phyloP scores from a whole-genome alignment of 192 early-diverging fungal genomes.

The Backusella macrospora region DNA sequence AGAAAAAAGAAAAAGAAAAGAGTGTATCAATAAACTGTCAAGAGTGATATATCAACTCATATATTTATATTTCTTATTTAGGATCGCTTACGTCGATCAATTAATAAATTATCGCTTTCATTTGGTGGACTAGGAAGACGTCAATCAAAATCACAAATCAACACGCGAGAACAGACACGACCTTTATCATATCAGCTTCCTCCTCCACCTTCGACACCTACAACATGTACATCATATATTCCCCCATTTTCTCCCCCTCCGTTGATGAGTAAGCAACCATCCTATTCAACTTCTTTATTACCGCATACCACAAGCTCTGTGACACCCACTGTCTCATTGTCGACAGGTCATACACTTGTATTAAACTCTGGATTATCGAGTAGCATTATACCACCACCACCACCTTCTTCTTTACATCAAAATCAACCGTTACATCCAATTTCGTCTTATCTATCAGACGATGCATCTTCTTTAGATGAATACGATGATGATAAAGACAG shows the following conservation, averaged over 20 bases:
- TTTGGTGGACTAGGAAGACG: conserved; percentile 19
- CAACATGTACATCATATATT: neutral
- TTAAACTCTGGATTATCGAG: conserved; percentile 13
- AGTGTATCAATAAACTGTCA: neutral
- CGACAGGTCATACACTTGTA: conserved; percentile 17
- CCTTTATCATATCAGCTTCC: neutral
- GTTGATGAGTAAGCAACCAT: conserved; percentile 12
- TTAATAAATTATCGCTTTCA: conserved; percentile 30
- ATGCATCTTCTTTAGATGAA: conserved; percentile 6
- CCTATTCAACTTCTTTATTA: conserved; percentile 11
- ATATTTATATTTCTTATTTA: conserved; percentile 8
- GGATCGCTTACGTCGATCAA: conserved; percentile 30
- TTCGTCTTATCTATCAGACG: conserved; percentile 21
- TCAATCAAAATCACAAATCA: conserved; percentile 1
- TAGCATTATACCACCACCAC: conserved; percentile 14
- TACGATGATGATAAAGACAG: neutral
- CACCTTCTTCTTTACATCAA: neutral
- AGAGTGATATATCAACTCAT: neutral
- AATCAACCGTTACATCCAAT: conserved; percentile 10
- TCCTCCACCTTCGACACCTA: neutral
- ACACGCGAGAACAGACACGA: neutral
- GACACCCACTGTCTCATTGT: conserved; percentile 14
- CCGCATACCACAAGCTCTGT: conserved; percentile 15
- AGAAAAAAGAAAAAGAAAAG: neutral
- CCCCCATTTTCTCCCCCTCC: neutral